A percentile compares a stretch with the other conserved stretches of the same genome.
Evolutionary conservation across 2,329 filamentous ascomycete genomes (phyloP).

Genomic region (Xylariaceae sp.): DNA sequence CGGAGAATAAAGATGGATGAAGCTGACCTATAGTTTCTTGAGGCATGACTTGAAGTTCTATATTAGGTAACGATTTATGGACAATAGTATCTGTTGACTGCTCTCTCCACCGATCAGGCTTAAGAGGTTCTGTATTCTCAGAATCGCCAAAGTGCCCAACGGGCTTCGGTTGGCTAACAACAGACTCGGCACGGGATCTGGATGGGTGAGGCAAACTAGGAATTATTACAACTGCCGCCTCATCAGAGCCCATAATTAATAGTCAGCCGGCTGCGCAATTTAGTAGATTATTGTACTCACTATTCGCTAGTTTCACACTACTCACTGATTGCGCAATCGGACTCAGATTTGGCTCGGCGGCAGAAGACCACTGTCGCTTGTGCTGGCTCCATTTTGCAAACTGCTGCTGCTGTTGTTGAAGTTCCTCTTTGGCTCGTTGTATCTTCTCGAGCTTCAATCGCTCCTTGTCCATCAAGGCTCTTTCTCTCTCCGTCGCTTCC

Average conservation of each 20-base stretch:
- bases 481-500: conserved; percentile 52
- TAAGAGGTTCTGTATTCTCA: conserved; percentile 20
- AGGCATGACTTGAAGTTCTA: conserved; percentile 1
- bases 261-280: conserved; percentile 5
- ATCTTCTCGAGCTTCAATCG: conserved; percentile 54
- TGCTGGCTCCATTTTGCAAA: conserved; percentile 52
- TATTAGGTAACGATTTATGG: conserved; percentile 28
- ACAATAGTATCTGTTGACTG: conserved; percentile 40
- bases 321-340: conserved; percentile 53
- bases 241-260: conserved; percentile 21
- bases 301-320: conserved; percentile 32
- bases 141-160: conserved; percentile 5
- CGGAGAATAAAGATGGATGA: conserved; percentile 13
- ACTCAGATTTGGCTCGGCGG: conserved; percentile 55
- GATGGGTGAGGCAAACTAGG: conserved; percentile 33
- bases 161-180: conserved; percentile 5
- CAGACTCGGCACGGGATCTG: conserved; percentile 12
- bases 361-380: conserved; percentile 57
- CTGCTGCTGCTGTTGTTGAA: conserved; percentile 41
- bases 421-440: conserved; percentile 47
- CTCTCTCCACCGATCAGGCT: conserved; percentile 12
- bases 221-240: conserved; percentile 14
- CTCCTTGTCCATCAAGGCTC: conserved; percentile 43
- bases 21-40: conserved; percentile 3
- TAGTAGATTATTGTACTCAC: conserved; percentile 21